Conservation (phyloP, 805 yeast genomes). For the Torulaspora microellipsoides region DNA sequence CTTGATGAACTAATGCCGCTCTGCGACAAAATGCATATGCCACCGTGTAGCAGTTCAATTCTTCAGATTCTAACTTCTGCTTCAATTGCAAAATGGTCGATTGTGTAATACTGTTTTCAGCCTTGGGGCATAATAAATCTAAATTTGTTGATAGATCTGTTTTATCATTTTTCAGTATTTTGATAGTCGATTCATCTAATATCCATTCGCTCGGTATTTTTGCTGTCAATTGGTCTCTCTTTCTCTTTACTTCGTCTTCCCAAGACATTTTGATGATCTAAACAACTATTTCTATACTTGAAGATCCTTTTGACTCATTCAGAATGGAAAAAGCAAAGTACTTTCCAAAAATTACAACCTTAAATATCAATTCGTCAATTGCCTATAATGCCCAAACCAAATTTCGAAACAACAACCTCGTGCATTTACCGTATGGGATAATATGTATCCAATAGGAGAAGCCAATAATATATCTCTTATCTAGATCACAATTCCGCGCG, state of each 20-base stretch:
- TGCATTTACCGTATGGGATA: no score
- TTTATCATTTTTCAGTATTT: slow-evolving; percentile 6
- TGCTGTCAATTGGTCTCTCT: slow-evolving; percentile 12
- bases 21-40: slow-evolving; percentile 49
- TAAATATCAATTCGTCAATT: no score
- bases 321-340: no score
- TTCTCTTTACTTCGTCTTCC: slow-evolving; percentile 13
- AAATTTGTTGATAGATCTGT: slow-evolving; percentile 13
- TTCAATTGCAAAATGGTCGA: slow-evolving; percentile 15
- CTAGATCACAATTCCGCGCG: no score
- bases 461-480: no score
- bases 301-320: no score
- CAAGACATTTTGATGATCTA: slow-evolving; percentile 6
- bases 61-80: slow-evolving; percentile 3
- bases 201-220: slow-evolving; percentile 21
- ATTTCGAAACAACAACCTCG: no score
- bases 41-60: slow-evolving; percentile 13
- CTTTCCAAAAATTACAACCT: no score
- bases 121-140: slow-evolving; percentile 12
- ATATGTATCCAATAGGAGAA: no score
- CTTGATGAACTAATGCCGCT: slow-evolving; percentile 52
- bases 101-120: slow-evolving; percentile 18
- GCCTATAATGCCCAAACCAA: no score
- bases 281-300: no score
- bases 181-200: slow-evolving; percentile 10